Evolutionary conservation across 2,329 filamentous ascomycete species (phyloP).

Genomic region (Lanzia echinophila): DNA sequence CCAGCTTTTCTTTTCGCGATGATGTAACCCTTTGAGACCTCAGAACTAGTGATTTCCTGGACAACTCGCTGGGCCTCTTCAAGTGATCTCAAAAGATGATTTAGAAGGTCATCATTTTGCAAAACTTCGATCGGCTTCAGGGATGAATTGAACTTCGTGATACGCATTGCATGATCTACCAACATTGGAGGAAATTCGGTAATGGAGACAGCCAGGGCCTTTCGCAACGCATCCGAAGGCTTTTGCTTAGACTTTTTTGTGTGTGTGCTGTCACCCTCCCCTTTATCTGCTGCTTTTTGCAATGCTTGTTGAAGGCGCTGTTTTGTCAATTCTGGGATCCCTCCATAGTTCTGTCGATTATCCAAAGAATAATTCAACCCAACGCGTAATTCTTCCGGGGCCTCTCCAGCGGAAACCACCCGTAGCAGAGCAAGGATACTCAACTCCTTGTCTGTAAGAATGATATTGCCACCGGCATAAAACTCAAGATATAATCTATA

Average conservation of each 20-base stretch:
- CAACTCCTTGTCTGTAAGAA: slow-evolving; percentile 78
- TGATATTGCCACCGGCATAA: slow-evolving; percentile 91
- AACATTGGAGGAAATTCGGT: slow-evolving; percentile 84
- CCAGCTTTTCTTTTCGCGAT: slow-evolving; percentile 58
- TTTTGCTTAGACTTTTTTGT: slow-evolving; percentile 68
- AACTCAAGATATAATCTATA: slow-evolving; percentile 91
- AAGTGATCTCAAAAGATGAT: slow-evolving; percentile 61
- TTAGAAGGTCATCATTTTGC: slow-evolving; percentile 55
- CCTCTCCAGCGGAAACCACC: slow-evolving; percentile 71
- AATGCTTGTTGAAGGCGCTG: slow-evolving; percentile 66
- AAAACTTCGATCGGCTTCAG: slow-evolving; percentile 64
- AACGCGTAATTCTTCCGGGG: slow-evolving; percentile 74
- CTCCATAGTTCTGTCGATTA: slow-evolving; percentile 75
- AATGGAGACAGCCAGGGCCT: slow-evolving; percentile 74
- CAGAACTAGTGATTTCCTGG: slow-evolving; percentile 58
- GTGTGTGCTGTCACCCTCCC: slow-evolving; percentile 41
- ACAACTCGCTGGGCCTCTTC: slow-evolving; percentile 64
- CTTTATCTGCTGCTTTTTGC: slow-evolving; percentile 55
- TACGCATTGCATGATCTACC: slow-evolving; percentile 75
- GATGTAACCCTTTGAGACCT: slow-evolving; percentile 75
- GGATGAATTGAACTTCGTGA: slow-evolving; percentile 62
- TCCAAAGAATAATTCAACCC: slow-evolving; percentile 75
- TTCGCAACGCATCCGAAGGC: slow-evolving; percentile 67
- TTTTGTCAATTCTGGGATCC: slow-evolving; percentile 66
- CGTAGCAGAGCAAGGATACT: slow-evolving; percentile 77